Evolutionary conservation across 768 basidiomycete species (phyloP).

Genomic region (Clitopilus hobsonii): DNA sequence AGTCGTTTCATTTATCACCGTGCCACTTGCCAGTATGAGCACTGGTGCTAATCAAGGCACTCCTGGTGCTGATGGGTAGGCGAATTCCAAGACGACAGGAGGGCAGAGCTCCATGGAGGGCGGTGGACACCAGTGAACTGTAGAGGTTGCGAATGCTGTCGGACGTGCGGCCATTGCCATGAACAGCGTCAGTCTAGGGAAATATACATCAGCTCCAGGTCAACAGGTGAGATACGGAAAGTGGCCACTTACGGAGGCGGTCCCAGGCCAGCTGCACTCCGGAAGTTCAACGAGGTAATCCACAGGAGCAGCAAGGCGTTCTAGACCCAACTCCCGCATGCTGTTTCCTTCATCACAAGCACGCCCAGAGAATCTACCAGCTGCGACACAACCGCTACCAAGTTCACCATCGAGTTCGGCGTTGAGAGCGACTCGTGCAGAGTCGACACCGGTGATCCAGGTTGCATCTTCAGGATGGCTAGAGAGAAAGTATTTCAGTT

Average conservation of each 20-base stretch:
- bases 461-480: not conserved
- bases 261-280: conserved; percentile 52
- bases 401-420: not conserved
- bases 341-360: no score
- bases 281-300: conserved; percentile 47
- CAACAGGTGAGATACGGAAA: not conserved
- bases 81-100: conserved; percentile 55
- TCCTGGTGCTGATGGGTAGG: conserved; percentile 66
- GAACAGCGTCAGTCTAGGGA: conserved; percentile 37
- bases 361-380: not conserved
- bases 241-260: conserved; percentile 40
- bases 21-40: conserved; percentile 69
- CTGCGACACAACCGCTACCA: not conserved
- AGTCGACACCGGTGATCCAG: not conserved
- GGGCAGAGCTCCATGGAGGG: conserved; percentile 57
- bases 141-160: conserved; percentile 66
- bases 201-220: not conserved
- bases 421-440: not conserved
- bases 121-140: conserved; percentile 68
- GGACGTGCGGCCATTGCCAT: conserved; percentile 53
- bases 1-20: conserved; percentile 58
- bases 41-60: conserved; percentile 69
- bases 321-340: not conserved
- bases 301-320: conserved; percentile 11
- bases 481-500: not conserved